A percentile compares a stretch with the other conserved stretches of the same genome.
phyloP scores from a whole-genome alignment of 2,329 filamentous ascomycete species.

The Aspergillus tamarii region DNA sequence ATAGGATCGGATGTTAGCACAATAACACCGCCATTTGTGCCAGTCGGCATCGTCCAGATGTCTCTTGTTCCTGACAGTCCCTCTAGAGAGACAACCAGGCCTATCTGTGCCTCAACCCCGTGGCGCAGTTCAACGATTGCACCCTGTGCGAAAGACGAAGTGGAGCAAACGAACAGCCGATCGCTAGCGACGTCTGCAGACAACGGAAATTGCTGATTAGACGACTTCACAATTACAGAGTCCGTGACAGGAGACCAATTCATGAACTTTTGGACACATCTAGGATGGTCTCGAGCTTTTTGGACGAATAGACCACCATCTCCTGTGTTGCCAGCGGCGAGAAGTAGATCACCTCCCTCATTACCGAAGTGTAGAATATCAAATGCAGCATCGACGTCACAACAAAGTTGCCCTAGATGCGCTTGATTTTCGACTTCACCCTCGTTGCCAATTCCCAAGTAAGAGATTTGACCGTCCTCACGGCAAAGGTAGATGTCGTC shows the following conservation, averaged over 20 bases:
- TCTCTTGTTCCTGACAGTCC: conserved; percentile 44
- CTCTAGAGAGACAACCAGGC: conserved; percentile 45
- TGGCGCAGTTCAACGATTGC: conserved; percentile 69
- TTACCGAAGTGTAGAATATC: conserved; percentile 68
- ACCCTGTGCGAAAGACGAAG: conserved; percentile 61
- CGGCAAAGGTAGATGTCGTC: conserved; percentile 85
- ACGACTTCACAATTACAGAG: conserved; percentile 35
- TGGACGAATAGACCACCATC: conserved; percentile 77
- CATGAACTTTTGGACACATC: conserved; percentile 63
- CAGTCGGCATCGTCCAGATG: conserved; percentile 49
- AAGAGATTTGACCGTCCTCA: conserved; percentile 81
- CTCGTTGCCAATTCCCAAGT: conserved; percentile 66
- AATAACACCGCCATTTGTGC: conserved; percentile 36
- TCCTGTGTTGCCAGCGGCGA: conserved; percentile 77
- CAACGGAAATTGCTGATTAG: conserved; percentile 19
- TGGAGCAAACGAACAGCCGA: conserved; percentile 68
- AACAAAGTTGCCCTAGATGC: conserved; percentile 67
- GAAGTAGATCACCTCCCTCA: conserved; percentile 72
- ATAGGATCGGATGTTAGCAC: conserved; percentile 48
- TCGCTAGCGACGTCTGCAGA: conserved; percentile 48
- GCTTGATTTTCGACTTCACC: conserved; percentile 59
- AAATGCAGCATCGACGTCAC: conserved; percentile 80
- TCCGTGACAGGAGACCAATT: conserved; percentile 63
- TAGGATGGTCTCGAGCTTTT: conserved; percentile 58
- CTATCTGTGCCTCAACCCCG: conserved; percentile 71